These are phyloP conservation scores for Pezicula carpinea DNA, from an alignment of 2,329 filamentous ascomycete genomes.

Conservation along the genomic window DNA sequence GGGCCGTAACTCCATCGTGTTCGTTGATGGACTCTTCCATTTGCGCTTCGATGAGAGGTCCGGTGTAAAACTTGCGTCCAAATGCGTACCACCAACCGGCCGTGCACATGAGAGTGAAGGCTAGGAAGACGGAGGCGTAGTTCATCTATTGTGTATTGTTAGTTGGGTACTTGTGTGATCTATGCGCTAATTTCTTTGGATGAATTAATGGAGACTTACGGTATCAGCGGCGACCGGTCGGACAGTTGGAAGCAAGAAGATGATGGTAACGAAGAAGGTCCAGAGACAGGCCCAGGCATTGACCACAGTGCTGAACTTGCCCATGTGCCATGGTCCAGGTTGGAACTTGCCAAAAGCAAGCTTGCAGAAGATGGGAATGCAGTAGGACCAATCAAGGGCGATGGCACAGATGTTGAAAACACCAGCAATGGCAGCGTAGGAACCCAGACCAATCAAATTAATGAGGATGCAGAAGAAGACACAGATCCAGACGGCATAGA, in stretches of 20 bases:
- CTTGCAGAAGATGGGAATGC: slow-evolving; percentile 52
- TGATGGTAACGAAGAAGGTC: slow-evolving; percentile 48
- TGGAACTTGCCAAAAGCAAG: slow-evolving; percentile 42
- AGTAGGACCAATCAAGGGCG: slow-evolving; percentile 50
- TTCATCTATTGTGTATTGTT: slow-evolving; percentile 39
- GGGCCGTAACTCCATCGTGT: not conserved
- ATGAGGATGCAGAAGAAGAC: slow-evolving; percentile 49
- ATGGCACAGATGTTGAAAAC: slow-evolving; percentile 52
- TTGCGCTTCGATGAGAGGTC: slow-evolving; percentile 32
- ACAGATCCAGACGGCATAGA: slow-evolving; percentile 52
- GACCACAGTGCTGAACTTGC: slow-evolving; percentile 34
- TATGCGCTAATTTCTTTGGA: not conserved
- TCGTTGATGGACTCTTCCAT: slow-evolving; percentile 8
- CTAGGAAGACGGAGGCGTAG: slow-evolving; percentile 47
- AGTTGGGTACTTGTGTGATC: not conserved
- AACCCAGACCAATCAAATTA: slow-evolving; percentile 54
- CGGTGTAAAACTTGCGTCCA: slow-evolving; percentile 43
- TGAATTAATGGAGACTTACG: slow-evolving; percentile 25
- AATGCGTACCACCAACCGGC: slow-evolving; percentile 40
- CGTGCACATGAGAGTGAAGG: slow-evolving; percentile 39
- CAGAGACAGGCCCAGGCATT: slow-evolving; percentile 46
- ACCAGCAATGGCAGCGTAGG: slow-evolving; percentile 46
- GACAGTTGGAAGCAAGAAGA: slow-evolving; percentile 48
- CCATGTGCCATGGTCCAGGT: slow-evolving; percentile 48
- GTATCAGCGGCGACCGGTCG: slow-evolving; percentile 41